A percentile compares a stretch with the other conserved stretches of the same genome.
Conservation (phyloP, 176 grass and related monocot species). For the Musa beccarii region DNA sequence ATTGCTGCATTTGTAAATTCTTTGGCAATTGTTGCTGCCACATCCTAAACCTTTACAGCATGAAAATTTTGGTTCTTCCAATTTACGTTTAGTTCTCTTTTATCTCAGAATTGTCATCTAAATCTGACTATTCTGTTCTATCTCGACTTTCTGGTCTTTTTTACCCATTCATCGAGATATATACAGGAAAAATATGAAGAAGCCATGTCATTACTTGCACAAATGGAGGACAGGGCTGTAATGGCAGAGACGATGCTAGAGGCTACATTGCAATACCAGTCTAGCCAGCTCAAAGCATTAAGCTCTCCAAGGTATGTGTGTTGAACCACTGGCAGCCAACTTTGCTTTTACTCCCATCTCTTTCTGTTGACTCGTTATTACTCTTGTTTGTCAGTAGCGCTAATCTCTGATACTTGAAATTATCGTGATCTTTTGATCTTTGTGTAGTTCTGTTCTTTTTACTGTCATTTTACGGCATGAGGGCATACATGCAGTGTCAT, state of each 20-base stretch:
- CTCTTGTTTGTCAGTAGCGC: background rate
- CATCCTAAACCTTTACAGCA: background rate
- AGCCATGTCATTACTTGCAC: slow-evolving; percentile 55
- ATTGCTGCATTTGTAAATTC: background rate
- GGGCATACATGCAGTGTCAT: background rate
- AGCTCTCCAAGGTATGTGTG: slow-evolving; percentile 54
- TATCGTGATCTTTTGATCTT: background rate
- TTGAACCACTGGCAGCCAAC: background rate
- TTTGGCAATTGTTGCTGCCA: background rate
- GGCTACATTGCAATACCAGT: slow-evolving; percentile 96
- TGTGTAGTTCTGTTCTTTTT: background rate
- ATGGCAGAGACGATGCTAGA: slow-evolving; percentile 99
- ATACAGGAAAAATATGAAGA: slow-evolving; percentile 84
- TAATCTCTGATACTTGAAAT: background rate
- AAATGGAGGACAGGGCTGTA: slow-evolving; percentile 92
- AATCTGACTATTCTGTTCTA: slow-evolving; percentile 6
- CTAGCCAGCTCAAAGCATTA: slow-evolving; percentile 85
- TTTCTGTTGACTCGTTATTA: too few species aligned
- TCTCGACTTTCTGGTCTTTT: slow-evolving; percentile 18
- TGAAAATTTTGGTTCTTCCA: background rate
- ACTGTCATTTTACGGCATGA: background rate
- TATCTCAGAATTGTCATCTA: background rate
- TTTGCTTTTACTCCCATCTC: background rate
- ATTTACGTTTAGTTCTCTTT: background rate
- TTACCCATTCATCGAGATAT: slow-evolving; percentile 23